These are phyloP conservation scores for Camelina hispida DNA, from an alignment of 345 rosid genomes.

Conservation along the genomic window DNA sequence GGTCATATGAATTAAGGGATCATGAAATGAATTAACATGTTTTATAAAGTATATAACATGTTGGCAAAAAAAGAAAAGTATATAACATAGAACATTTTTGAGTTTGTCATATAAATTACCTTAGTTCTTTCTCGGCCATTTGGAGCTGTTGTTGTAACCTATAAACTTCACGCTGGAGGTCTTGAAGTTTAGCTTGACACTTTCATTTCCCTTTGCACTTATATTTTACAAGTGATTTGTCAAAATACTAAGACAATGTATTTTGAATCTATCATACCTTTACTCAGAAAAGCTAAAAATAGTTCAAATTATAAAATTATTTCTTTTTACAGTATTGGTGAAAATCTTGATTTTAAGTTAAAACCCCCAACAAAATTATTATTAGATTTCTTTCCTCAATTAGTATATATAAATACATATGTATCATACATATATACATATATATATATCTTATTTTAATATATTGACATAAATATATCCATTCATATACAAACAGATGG, in stretches of 20 bases:
- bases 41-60: not conserved
- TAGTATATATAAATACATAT: not conserved
- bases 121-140: constrained; percentile 67
- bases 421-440: not conserved
- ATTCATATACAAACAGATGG: not conserved
- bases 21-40: not conserved
- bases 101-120: constrained; percentile 41
- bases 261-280: not conserved
- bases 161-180: constrained; percentile 65
- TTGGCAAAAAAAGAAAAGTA: too few species aligned
- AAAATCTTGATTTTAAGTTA: constrained; percentile 8
- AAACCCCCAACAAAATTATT: not conserved
- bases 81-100: not conserved
- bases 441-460: not conserved
- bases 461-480: not conserved
- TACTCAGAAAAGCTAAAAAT: constrained; percentile 1
- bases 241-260: not conserved
- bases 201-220: too few species aligned
- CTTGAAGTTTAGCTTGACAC: too few species aligned
- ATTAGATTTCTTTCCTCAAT: not conserved
- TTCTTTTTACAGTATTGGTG: not conserved
- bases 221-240: not conserved
- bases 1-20: not conserved
- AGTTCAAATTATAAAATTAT: not conserved
- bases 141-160: constrained; percentile 75